Conservation (phyloP, 192 early-diverging fungal genomes). For the Phycomyces nitens region DNA sequence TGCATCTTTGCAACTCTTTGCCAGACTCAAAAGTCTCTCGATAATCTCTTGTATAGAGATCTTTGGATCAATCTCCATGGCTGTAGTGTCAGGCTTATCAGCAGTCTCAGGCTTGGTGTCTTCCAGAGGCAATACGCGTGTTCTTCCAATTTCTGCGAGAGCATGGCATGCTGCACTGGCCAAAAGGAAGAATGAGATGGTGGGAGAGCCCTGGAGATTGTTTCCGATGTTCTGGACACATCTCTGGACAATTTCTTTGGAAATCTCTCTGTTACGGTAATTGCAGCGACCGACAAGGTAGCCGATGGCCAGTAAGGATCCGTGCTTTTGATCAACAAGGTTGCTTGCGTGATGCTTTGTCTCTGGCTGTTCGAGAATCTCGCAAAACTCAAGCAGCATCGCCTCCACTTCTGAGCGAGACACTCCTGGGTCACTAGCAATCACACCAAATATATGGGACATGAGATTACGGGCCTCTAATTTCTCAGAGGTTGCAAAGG, state of each 20-base stretch:
- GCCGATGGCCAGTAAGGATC: slow-evolving; percentile 65
- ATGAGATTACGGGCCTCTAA: slow-evolving; percentile 62
- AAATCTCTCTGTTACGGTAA: slow-evolving; percentile 51
- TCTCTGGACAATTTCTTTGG: slow-evolving; percentile 35
- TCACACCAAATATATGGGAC: slow-evolving; percentile 70
- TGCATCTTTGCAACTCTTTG: slow-evolving; percentile 63
- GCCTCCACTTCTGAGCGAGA: slow-evolving; percentile 15
- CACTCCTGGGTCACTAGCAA: slow-evolving; percentile 49
- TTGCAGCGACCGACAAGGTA: slow-evolving; percentile 59
- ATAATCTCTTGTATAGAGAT: slow-evolving; percentile 20
- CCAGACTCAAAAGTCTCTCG: slow-evolving; percentile 33
- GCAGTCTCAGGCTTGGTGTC: not conserved
- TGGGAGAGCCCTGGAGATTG: slow-evolving; percentile 40
- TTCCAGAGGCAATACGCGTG: slow-evolving; percentile 42
- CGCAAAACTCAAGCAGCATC: slow-evolving; percentile 17
- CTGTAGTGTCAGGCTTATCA: not conserved
- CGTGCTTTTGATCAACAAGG: slow-evolving; percentile 57
- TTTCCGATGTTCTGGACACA: slow-evolving; percentile 41
- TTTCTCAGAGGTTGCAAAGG: slow-evolving; percentile 53
- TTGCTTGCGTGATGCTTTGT: slow-evolving; percentile 16
- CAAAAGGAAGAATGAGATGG: slow-evolving; percentile 43
- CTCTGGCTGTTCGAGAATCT: slow-evolving; percentile 20
- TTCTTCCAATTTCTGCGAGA: slow-evolving; percentile 71
- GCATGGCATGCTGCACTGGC: slow-evolving; percentile 61
- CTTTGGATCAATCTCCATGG: slow-evolving; percentile 20